These are phyloP conservation scores for Ogataea methanolica DNA, from an alignment of 805 yeast genomes.

Conservation along the genomic window DNA sequence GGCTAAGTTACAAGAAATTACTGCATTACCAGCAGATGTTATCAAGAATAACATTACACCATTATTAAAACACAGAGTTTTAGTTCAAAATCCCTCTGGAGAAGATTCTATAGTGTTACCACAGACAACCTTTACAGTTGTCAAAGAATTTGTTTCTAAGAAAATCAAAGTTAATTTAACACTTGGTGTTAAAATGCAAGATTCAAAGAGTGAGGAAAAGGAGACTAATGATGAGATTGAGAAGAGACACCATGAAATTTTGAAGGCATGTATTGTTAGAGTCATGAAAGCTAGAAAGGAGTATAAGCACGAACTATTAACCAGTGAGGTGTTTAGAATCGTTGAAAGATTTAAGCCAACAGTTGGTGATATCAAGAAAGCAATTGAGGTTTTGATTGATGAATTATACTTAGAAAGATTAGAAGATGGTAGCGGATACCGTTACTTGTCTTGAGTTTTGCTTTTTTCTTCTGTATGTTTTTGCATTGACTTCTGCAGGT, in stretches of 20 bases:
- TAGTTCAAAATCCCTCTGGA: constrained; percentile 63
- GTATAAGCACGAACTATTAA: constrained; percentile 71
- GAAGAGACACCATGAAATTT: constrained; percentile 60
- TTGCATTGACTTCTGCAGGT: background rate
- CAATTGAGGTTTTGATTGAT: constrained; percentile 80
- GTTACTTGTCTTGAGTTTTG: constrained; percentile 61
- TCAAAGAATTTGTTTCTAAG: constrained; percentile 79
- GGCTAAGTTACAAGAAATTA: constrained; percentile 56
- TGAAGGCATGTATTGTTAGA: constrained; percentile 92
- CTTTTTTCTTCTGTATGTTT: too few relatives aligned
- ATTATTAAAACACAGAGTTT: constrained; percentile 69
- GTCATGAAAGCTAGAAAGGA: constrained; percentile 92
- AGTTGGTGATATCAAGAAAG: constrained; percentile 79
- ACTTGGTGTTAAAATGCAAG: constrained; percentile 37
- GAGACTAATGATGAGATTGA: constrained; percentile 73
- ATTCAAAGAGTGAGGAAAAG: constrained; percentile 65
- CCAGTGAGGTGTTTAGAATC: constrained; percentile 85
- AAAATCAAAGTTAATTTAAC: constrained; percentile 76
- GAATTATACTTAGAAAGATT: constrained; percentile 74
- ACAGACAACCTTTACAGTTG: constrained; percentile 62
- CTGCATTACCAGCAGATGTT: constrained; percentile 60
- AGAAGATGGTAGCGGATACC: constrained; percentile 64
- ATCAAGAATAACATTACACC: constrained; percentile 78
- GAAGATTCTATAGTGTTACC: constrained; percentile 46
- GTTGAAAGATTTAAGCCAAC: constrained; percentile 82